Base-by-base conservation (phyloP, 2,329 filamentous ascomycete species). In the Aureobasidium sp. region DNA sequence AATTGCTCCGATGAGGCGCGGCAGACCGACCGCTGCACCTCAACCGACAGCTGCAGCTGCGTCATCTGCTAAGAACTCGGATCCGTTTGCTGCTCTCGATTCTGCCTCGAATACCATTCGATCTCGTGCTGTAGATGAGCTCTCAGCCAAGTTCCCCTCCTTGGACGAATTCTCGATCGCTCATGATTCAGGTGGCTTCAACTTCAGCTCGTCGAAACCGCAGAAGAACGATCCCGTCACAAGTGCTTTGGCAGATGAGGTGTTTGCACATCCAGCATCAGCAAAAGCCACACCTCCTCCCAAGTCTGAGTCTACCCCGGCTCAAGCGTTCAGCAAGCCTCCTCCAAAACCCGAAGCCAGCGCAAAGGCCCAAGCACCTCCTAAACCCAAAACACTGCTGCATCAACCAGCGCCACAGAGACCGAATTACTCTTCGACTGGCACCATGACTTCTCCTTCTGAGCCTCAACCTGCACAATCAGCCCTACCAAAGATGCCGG, bases 21-120 rank as follows among this genome's bases (percentile, higher is more conserved):
- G 94, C 4, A 82, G 91, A 64, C 89, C 91, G 5, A 79, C 81
- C 5, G 81, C 76, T 21, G 78, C 80, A 62, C 73, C 76, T 29
- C 78, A 78, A 62, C 66, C 68, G 3, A 74, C 65, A 75, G 72
- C 73, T 77, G 74, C 67, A 8, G 91, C 89, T 5, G 45, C 15
- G 27, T 48, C 45, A 15, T 88, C 90, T 0, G 83, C 86, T 66
- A 83, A 86, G 65, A 86, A 87, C 45, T 52, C 49, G 13, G 94
- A 99, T 73, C 94, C 94, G 0, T 99, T 97, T 72, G 91, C 91
- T 21, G 91, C 90, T 0, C 81, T 99, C 30, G 94, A 99, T 72
- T 83, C 87, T 2, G 86, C 83, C 62, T 77, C 81, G 37, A 74
- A 65, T 66, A 78, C 66, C 69, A 74, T 77, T 5, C 69, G 78